Base-by-base conservation (phyloP, 1,284 basidiomycete genomes). In the Laetiporus sulphureus region DNA sequence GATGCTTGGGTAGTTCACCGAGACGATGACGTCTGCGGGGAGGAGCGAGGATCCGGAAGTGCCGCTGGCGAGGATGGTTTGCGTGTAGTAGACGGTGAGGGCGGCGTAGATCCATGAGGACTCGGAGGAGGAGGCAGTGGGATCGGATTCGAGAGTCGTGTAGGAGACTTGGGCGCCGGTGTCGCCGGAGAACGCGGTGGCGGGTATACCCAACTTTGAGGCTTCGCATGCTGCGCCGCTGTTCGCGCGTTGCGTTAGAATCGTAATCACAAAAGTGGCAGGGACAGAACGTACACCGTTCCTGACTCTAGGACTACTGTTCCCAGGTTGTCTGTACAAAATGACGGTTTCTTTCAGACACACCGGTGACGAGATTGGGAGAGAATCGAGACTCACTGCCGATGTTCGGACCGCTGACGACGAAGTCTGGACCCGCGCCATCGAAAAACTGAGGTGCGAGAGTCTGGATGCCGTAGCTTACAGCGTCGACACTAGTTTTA, bases 221-320 rank as follows among this genome's bases (percentile, higher is more conserved):
- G 71, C 71, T 50, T 70, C 72, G 18, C 60, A 61, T 8, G 73
- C 71, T 1, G 72, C 74, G n/a, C 73, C 73, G 12, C 73, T 75
- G 41, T 13, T 42, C 7, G 18, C 11, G 2, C 16, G n/a, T n/a
- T n/a, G n/a, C n/a, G n/a, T n/a, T n/a, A n/a, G n/a, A n/a, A n/a
- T n/a, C n/a, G n/a, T n/a, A n/a, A n/a, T n/a, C n/a, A n/a, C n/a
- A n/a, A n/a, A n/a, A n/a, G n/a, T n/a, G n/a, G n/a, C n/a, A n/a
- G n/a, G n/a, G n/a, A 15, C 8, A 15, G 15, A 13, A 39, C 53
- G 23, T 41, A 55, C 54, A 55, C 47, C 3, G 54, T 55, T 12
- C 54, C 54, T 2, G 54, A 55, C 30, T 52, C 31, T 4, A 47
- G 36, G 8, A 48, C 47, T 2, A 40, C 38, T 5, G 49, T 32